A percentile compares a stretch with the other conserved stretches of the same genome.
Conservation (phyloP, 2,329 filamentous ascomycete species). For the Simplicillium aogashimaense region DNA sequence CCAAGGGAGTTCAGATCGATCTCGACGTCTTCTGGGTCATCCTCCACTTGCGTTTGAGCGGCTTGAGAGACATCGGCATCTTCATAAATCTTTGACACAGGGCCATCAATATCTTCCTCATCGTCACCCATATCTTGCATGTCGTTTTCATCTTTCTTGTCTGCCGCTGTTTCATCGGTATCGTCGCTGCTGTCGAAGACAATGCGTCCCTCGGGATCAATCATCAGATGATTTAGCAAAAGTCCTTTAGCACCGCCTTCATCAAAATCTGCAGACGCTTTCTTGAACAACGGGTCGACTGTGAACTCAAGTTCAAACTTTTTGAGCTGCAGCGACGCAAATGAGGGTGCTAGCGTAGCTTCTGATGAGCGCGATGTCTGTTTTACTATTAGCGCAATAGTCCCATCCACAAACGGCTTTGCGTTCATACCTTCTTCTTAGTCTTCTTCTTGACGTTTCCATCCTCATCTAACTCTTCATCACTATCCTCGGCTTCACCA, state of each 20-base stretch:
- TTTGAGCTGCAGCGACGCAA: conserved; percentile 82
- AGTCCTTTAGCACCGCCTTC: conserved; percentile 95
- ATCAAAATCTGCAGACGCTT: conserved; percentile 95
- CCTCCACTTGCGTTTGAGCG: conserved; percentile 31
- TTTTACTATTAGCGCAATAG: background rate
- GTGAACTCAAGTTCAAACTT: conserved; percentile 97
- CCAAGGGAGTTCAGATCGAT: conserved; percentile 72
- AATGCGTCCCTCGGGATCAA: conserved; percentile 83
- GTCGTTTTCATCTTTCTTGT: conserved; percentile 24
- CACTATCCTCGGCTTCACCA: conserved; percentile 57
- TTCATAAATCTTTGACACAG: conserved; percentile 8
- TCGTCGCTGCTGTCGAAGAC: conserved; percentile 99
- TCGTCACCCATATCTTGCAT: conserved; percentile 29
- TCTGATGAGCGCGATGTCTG: conserved; percentile 72
- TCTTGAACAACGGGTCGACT: conserved; percentile 98
- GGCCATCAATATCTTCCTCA: conserved; percentile 19
- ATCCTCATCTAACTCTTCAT: conserved; percentile 54
- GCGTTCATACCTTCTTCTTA: conserved; percentile 59
- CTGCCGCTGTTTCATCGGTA: conserved; percentile 37
- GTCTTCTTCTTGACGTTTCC: conserved; percentile 50
- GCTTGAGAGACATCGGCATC: conserved; percentile 15
- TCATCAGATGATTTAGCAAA: conserved; percentile 90
- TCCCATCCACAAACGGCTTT: no score
- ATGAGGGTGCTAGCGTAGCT: conserved; percentile 83
- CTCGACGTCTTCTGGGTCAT: conserved; percentile 43